These are phyloP conservation scores for Monosporascus sp. DNA, from an alignment of 2,329 filamentous ascomycete genomes.

Conservation along the genomic window DNA sequence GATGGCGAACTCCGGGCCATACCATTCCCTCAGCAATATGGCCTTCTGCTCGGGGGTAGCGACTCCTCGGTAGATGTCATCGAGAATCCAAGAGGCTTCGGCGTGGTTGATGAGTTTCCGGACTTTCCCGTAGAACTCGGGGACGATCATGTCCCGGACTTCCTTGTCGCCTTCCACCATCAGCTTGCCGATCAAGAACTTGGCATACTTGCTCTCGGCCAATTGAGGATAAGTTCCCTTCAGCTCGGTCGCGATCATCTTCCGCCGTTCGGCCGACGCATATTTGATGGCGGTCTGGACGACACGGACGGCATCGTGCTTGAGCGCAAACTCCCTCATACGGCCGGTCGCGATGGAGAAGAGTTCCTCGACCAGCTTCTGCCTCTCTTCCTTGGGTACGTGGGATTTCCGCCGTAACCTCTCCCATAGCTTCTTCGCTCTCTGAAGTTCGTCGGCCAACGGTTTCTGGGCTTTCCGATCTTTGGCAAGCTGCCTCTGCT, in stretches of 20 bases:
- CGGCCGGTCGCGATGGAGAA: conserved; percentile 87
- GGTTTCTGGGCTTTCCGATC: conserved; percentile 93
- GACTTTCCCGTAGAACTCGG: conserved; percentile 92
- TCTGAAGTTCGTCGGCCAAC: conserved; percentile 79
- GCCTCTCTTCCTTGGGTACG: conserved; percentile 82
- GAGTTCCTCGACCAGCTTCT: conserved; percentile 80
- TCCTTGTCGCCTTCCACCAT: conserved; percentile 86
- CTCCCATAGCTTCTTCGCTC: conserved; percentile 97
- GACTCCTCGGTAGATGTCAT: conserved; percentile 89
- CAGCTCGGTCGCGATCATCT: conserved; percentile 80
- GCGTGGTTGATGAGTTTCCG: conserved; percentile 92
- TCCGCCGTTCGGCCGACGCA: conserved; percentile 75
- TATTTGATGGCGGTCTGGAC: conserved; percentile 98
- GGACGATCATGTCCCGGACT: conserved; percentile 81
- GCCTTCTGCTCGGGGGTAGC: conserved; percentile 84
- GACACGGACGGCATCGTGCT: conserved; percentile 95
- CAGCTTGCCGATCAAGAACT: conserved; percentile 94
- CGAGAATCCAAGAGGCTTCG: conserved; percentile 94
- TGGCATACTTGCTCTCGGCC: conserved; percentile 93
- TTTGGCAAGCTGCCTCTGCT: conserved; percentile 81
- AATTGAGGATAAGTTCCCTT: conserved; percentile 78
- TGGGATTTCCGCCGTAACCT: conserved; percentile 87
- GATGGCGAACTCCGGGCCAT: conserved; percentile 86
- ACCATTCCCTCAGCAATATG: conserved; percentile 86
- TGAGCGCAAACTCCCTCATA: conserved; percentile 94